These are phyloP conservation scores for Raphidocelis subcapitata DNA, from an alignment of 139 green algal species.

Conservation along the genomic window DNA sequence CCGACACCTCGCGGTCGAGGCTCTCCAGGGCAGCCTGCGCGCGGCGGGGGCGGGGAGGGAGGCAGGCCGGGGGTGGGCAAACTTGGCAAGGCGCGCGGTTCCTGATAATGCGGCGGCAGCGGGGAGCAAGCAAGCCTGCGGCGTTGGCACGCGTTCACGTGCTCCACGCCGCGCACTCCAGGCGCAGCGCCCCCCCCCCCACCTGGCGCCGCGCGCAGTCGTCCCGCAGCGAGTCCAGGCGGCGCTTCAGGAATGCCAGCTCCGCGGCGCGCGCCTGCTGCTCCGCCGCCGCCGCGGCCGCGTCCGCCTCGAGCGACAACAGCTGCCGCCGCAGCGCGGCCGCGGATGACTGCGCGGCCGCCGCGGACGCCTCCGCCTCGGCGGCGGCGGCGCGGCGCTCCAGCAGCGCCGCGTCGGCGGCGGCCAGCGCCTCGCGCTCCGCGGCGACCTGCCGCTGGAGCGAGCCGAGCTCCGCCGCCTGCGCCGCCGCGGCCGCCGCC, in stretches of 20 bases:
- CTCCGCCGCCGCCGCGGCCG: background rate
- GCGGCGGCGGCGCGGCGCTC: slow-evolving; percentile 3
- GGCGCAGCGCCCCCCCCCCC: no score
- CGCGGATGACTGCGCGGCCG: slow-evolving; percentile 8
- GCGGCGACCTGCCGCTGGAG: slow-evolving; percentile 34
- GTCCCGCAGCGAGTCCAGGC: slow-evolving; percentile 1
- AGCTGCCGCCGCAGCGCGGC: slow-evolving; percentile 2
- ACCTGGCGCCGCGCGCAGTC: no score
- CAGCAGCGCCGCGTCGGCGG: slow-evolving; percentile 3
- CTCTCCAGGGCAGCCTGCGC: no score
- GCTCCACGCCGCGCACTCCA: no score
- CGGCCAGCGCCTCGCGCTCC: slow-evolving; percentile 14
- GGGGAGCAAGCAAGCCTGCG: no score
- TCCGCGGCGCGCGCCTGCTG: slow-evolving; percentile 9
- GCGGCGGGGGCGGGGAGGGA: no score
- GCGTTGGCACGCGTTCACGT: no score
- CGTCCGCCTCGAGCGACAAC: slow-evolving; percentile 12
- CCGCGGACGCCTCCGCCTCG: slow-evolving; percentile 22
- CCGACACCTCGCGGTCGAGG: slow-evolving; percentile 17
- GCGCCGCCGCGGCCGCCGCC: slow-evolving; percentile 19
- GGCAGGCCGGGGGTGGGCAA: background rate
- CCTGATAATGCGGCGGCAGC: no score
- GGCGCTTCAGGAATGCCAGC: slow-evolving; percentile 15
- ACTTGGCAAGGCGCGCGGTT: background rate
- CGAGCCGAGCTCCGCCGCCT: slow-evolving; percentile 22